phyloP scores from a whole-genome alignment of 1,139 yeast species.

The Debaryomyces subglobosus region DNA sequence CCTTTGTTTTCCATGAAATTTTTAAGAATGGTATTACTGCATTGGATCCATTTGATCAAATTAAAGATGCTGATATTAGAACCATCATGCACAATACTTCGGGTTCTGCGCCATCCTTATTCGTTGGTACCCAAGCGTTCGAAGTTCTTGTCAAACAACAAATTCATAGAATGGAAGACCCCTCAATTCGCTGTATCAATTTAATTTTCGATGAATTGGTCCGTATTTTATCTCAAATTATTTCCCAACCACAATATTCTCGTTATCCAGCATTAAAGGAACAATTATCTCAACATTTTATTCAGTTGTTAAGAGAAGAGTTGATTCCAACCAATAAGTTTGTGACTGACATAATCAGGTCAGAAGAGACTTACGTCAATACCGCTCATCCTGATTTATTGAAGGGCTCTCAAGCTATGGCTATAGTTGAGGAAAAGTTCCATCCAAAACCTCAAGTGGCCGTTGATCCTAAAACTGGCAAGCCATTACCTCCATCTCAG shows the following conservation, averaged over 20 bases:
- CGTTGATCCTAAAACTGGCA: conserved; percentile 93
- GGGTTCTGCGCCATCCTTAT: conserved; percentile 96
- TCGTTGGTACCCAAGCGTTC: conserved; percentile 97
- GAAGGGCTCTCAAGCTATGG: conserved; percentile 95
- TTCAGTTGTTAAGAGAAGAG: conserved; percentile 78
- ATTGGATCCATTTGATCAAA: conserved; percentile 95
- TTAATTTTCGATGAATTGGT: conserved; percentile 94
- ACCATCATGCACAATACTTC: conserved; percentile 97
- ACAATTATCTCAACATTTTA: conserved; percentile 76
- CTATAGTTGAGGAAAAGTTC: conserved; percentile 87
- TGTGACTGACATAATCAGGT: conserved; percentile 75
- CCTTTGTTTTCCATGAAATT: conserved; percentile 96
- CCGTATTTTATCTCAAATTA: conserved; percentile 82
- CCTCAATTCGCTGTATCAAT: conserved; percentile 84
- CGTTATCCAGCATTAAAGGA: conserved; percentile 92
- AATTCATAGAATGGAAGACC: conserved; percentile 93
- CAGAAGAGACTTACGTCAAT: conserved; percentile 93
- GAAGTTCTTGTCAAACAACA: conserved; percentile 96
- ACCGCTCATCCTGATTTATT: conserved; percentile 97
- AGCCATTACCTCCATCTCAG: conserved; percentile 59
- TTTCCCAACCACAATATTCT: conserved; percentile 77
- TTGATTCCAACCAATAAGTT: conserved; percentile 84
- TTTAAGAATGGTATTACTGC: conserved; percentile 92
- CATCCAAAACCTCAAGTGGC: conserved; percentile 82
- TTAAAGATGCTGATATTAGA: conserved; percentile 94